Evolutionary conservation across 352 stramenopile genomes (phyloP).

Genomic region (Globisporangium acanthophoron): DNA sequence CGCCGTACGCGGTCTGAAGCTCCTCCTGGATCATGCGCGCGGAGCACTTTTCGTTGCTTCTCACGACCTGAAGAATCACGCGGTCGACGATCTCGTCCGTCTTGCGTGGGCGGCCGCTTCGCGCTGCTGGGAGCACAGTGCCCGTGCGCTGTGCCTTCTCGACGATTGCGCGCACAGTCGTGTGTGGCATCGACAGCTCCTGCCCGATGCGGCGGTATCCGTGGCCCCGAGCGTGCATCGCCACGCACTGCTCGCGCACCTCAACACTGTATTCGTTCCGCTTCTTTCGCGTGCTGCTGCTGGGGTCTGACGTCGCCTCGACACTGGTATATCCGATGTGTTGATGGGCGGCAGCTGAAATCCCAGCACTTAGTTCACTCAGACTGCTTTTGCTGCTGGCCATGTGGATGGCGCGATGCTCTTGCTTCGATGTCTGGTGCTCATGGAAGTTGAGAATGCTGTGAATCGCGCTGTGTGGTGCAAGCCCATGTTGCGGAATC

Average conservation of each 20-base stretch:
- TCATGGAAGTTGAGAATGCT: constrained; percentile 7
- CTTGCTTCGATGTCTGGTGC: background rate
- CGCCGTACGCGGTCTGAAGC: constrained; percentile 32
- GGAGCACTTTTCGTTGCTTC: constrained; percentile 50
- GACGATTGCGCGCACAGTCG: constrained; percentile 66
- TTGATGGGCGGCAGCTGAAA: background rate
- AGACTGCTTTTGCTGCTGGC: background rate
- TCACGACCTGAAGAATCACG: constrained; percentile 57
- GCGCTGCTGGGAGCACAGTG: constrained; percentile 34
- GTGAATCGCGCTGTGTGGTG: constrained; percentile 1
- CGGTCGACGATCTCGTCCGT: constrained; percentile 61
- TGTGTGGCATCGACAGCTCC: constrained; percentile 59
- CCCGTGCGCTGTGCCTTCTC: constrained; percentile 57
- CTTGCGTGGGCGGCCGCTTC: constrained; percentile 55
- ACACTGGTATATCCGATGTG: background rate
- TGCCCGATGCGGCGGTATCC: constrained; percentile 59
- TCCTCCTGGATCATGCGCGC: constrained; percentile 56
- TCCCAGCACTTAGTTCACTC: background rate
- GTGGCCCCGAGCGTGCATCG: constrained; percentile 40
- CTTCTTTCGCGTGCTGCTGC: constrained; percentile 21
- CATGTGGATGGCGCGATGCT: background rate
- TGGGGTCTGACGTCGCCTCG: background rate
- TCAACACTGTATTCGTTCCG: constrained; percentile 55
- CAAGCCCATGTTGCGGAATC: background rate
- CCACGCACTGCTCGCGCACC: constrained; percentile 48